Conservation (phyloP, 2,329 filamentous ascomycete species). For the Colletotrichum sp. region DNA sequence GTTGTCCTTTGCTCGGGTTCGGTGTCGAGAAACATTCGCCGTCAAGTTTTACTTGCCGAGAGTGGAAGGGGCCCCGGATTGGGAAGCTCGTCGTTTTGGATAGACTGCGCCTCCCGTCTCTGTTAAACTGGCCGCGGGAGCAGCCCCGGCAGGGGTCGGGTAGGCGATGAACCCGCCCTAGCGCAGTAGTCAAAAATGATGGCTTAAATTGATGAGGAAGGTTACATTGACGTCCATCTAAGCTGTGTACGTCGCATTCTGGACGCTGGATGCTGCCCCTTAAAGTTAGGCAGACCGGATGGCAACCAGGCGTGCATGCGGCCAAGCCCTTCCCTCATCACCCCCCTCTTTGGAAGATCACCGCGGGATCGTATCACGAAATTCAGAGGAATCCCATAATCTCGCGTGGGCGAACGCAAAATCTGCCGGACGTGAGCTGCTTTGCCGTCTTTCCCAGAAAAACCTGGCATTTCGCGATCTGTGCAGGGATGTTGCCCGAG, state of each 20-base stretch:
- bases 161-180: background rate
- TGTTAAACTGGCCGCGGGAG: background rate
- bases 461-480: background rate
- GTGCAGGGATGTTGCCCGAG: slow-evolving; percentile 7
- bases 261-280: background rate
- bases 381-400: background rate
- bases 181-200: background rate
- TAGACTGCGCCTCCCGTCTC: background rate
- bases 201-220: background rate
- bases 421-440: background rate
- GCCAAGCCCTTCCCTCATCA: background rate
- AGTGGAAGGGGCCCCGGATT: background rate
- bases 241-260: background rate
- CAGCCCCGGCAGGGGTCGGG: background rate
- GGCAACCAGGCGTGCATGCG: background rate
- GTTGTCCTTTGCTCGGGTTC: background rate
- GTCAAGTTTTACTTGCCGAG: background rate
- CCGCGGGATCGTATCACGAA: background rate
- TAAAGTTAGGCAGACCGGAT: background rate
- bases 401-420: background rate
- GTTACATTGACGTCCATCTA: background rate
- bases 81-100: background rate
- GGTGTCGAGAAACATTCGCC: background rate
- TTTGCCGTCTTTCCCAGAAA: background rate
- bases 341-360: background rate